Base-by-base conservation (phyloP, 371 early-diverging fungal genomes). In the Circinella minor region DNA sequence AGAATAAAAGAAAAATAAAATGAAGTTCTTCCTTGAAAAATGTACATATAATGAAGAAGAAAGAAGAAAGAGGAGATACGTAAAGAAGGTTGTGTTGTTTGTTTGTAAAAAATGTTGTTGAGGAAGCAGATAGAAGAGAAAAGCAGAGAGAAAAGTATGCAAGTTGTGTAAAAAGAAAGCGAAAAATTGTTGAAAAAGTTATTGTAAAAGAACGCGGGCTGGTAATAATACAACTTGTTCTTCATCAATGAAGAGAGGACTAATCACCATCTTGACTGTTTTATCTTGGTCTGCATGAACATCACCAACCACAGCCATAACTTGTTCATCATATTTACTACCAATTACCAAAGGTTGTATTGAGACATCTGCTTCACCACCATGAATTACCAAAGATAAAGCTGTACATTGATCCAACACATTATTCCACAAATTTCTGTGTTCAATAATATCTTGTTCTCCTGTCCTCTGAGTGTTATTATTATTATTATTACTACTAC, bases 211-310 rank as follows among this genome's bases (percentile, higher is more conserved):
- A 0, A 85, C 84, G 61, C 79, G 70, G 36, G 84, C 84, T 48
- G 81, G 78, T 27, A 81, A 60, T 48, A 81, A 68, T 2, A 84
- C 74, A 18, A 71, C 66, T 55, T 79, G 78, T 34, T 81, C 81
- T 65, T 84, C 85, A 65, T 84, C 81, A 43, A 82, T 71, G 63
- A 84, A 84, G 47, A 84, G 64, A 15, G 82, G 82, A 59, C 78
- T 80, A 18, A 84, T 71, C 1, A 74, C 73, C 61, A 74, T 65
- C 47, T 77, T 79, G 38, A 84, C 85, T 5, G 51, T 62, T 39
- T 69, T 70, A 48, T 77, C 74, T 20, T 71, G 72, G 55, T 76
- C 65, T n/a, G 72, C 69, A 46, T 59, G 65, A n/a, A 60, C 66
- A 36, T 81, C 74, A 38, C 76, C 80, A 20, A 79, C 71, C 11